Evolutionary conservation across 176 grass and related monocot genomes (phyloP).

Genomic region (Eremochloa ophiuroides): DNA sequence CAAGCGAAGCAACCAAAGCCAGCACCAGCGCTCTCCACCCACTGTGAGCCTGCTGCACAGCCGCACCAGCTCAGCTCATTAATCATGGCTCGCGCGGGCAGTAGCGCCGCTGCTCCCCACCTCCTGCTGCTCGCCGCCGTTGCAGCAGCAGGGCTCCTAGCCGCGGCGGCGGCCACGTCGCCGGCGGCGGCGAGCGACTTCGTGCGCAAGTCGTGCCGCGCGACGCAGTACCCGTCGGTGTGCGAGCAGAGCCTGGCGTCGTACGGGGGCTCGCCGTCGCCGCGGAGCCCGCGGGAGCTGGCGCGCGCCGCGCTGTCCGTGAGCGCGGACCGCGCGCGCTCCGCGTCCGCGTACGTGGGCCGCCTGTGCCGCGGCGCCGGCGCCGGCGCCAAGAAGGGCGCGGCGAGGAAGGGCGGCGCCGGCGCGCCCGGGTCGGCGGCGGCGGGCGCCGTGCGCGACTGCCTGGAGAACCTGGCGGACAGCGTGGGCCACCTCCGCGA

Average conservation of each 20-base stretch:
- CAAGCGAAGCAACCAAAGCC: neutral
- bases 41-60: neutral
- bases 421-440: neutral
- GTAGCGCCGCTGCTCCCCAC: neutral
- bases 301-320: constrained; percentile 74
- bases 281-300: constrained; percentile 61
- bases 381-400: neutral
- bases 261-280: constrained; percentile 40
- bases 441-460: constrained; percentile 55
- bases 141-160: neutral
- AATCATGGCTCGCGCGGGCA: constrained; percentile 15
- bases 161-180: neutral
- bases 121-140: constrained; percentile 21
- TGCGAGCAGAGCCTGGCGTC: constrained; percentile 69
- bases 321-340: constrained; percentile 72
- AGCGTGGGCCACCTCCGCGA: constrained; percentile 75
- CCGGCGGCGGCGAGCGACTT: constrained; percentile 27
- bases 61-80: neutral
- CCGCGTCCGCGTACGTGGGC: constrained; percentile 59
- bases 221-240: constrained; percentile 74
- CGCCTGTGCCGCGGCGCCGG: too few species aligned
- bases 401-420: neutral
- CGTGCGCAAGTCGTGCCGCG: constrained; percentile 75
- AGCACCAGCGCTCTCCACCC: neutral
- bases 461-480: constrained; percentile 88